These are phyloP conservation scores for Verticillium nubilum DNA, from an alignment of 2,329 filamentous ascomycete genomes.

Conservation along the genomic window DNA sequence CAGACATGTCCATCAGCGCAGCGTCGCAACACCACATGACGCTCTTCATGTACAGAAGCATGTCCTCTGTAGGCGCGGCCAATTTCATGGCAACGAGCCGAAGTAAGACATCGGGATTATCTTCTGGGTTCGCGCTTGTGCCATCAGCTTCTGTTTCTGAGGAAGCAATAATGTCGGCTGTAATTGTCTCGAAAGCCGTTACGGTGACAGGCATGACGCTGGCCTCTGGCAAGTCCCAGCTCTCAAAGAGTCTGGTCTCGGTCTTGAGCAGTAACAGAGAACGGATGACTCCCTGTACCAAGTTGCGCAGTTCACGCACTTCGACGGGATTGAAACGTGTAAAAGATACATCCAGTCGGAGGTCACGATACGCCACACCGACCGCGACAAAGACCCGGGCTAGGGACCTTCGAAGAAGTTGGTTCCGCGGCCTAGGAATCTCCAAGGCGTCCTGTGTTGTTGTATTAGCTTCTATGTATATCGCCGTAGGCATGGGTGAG, in stretches of 20 bases:
- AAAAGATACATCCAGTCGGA: slow-evolving; percentile 50
- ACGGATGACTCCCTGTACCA: slow-evolving; percentile 49
- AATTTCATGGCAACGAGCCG: slow-evolving; percentile 18
- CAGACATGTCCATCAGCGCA: slow-evolving; percentile 47
- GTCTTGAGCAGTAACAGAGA: slow-evolving; percentile 46
- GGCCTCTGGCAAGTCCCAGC: slow-evolving; percentile 7
- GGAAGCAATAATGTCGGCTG: neutral
- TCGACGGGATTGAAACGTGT: slow-evolving; percentile 47
- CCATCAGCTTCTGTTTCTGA: neutral
- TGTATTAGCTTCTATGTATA: neutral
- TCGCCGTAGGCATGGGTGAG: neutral
- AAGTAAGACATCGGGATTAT: neutral
- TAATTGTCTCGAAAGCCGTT: neutral
- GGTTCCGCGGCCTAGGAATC: slow-evolving; percentile 22
- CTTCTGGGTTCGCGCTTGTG: neutral
- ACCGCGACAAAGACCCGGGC: slow-evolving; percentile 49
- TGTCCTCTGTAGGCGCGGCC: slow-evolving; percentile 37
- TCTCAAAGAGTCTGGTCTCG: slow-evolving; percentile 39
- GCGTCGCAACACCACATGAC: slow-evolving; percentile 42
- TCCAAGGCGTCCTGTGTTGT: slow-evolving; percentile 22
- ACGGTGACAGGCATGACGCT: neutral
- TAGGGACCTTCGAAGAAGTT: slow-evolving; percentile 33
- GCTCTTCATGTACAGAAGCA: slow-evolving; percentile 40
- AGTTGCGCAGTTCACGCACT: slow-evolving; percentile 44
- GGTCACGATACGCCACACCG: slow-evolving; percentile 50